Conservation (phyloP, 768 basidiomycete species). For the Boletellus sp. region DNA sequence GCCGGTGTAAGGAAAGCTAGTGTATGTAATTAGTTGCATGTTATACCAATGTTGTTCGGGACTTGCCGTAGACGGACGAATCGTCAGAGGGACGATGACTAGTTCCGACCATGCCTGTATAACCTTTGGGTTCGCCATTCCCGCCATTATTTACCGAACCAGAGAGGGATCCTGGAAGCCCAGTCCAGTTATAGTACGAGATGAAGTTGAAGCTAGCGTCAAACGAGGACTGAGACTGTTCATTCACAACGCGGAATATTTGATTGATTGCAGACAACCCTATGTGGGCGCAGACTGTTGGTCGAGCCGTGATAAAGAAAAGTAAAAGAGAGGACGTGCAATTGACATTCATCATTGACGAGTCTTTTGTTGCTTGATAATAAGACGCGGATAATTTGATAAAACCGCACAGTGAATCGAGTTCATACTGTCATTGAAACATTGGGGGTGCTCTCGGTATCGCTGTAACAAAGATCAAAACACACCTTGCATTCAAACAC, state of each 20-base stretch:
- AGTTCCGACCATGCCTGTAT: conserved; percentile 71
- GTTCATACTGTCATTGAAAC: conserved; percentile 52
- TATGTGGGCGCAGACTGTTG: conserved; percentile 21
- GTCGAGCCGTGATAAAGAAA: not conserved
- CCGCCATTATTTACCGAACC: conserved; percentile 64
- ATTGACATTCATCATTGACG: conserved; percentile 66
- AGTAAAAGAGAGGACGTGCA: conserved; percentile 40
- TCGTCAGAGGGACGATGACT: conserved; percentile 78
- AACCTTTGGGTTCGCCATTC: conserved; percentile 72
- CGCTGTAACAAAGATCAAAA: not conserved
- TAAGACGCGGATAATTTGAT: conserved; percentile 73
- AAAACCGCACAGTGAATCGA: conserved; percentile 77
- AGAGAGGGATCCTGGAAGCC: conserved; percentile 53
- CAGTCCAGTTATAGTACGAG: conserved; percentile 83
- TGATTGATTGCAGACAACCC: conserved; percentile 67
- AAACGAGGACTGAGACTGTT: conserved; percentile 70
- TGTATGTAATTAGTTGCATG: not conserved
- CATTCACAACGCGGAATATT: conserved; percentile 72
- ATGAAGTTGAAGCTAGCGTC: conserved; percentile 69
- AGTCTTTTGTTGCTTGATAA: conserved; percentile 66
- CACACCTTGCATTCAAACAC: conserved; percentile 82
- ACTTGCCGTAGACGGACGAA: conserved; percentile 58
- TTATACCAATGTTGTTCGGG: not conserved
- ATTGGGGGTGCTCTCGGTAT: not conserved
- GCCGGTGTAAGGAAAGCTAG: conserved; percentile 73